Evolutionary conservation across 805 yeast species (phyloP), one percentile per base, ranked within the genome.

Genomic region (Blastobotrys peoriensis): DNA sequence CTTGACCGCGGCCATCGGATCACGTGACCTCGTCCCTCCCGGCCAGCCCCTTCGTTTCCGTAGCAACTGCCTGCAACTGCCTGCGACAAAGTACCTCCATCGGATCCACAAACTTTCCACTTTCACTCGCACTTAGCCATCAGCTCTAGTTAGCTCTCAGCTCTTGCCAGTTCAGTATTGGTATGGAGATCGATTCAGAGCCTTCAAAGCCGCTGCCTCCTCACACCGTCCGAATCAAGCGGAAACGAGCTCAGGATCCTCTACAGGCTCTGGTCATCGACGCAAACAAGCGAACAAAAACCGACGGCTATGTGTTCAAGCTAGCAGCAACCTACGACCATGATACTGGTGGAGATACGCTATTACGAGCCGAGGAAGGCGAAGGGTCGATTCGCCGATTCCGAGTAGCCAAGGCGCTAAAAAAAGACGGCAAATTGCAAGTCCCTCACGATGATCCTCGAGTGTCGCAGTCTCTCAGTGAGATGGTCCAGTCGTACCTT

Each of bases 241-340:
- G 98, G 47, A 83, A 83, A 58, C 73, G 96, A 48, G 81, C 78
- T 43, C 93, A 87, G 56, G 96, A 86, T 53, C 95, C 97, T 2
- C 70, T 91, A 19, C 87, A 85, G 54, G 95, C 96, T 1, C 70
- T 89, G 55, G 41, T 38, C 10, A 17, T 38, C 22, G 41, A 38
- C n/a, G 35, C 25, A 20, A 22, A n/a, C 6, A 38, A 38, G 22
- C 13, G 25, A 43, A 15, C 28, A 34, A n/a, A 40, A 16, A n/a
- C 36, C 45, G 50, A 28, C 50, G 42, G 36, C 18, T 23, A 35
- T 28, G 60, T 59, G 18, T 59, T 57, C 50, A 49, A 48, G 34
- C 47, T 57, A 45, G 63, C 52, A n/a, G 62, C 50, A 39, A 59
- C 53, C 40, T 59, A 45, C 55, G 60, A 45, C 21, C 44, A 16